Evolutionary conservation across 2,329 filamentous ascomycete species (phyloP), one percentile per base, ranked within the genome.

Genomic region (Talaromyces amestolkiae): DNA sequence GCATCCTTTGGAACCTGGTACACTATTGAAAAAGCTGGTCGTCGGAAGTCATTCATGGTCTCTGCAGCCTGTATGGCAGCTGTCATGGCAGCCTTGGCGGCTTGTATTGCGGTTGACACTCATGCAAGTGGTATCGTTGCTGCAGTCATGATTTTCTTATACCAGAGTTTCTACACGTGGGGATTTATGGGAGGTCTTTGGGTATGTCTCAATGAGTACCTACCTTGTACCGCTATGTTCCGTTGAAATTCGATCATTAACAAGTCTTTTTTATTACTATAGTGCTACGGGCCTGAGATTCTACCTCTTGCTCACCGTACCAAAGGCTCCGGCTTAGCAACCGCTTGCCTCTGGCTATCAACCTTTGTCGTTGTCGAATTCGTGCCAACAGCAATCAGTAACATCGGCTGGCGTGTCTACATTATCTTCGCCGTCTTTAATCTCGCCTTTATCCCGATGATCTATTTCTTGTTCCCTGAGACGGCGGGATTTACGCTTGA

Each of bases 291-390:
- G 0, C 66, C 68, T 5, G 69, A 69, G n/a, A 68, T 70, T 15
- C 56, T 70, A 3, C 68, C 68, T 70, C 68, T 70, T 11, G 65
- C 66, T n/a, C 68, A 69, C 24, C 68, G 65, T 17, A 63, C 65
- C 10, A 69, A 69, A 58, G 68, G 66, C 2, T 65, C 67, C 11
- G 65, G 66, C 27, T 65, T 70, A 17, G 63, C 63, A 24, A 70
- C 66, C 8, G 69, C 63, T 7, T 68, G 82, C 61, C 83, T 85
- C 69, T 80, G 82, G 33, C 82, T 83, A 72, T 86, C 87, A 69
- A 82, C 82, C 0, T 78, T 86, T 1, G 84, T 87, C 68, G 84
- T 86, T 68, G 80, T 84, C 1, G 15, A 47, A 47, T 47, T 47
- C 10, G 43, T 47, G 43, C 19, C 43, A 2, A 47, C 43, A 6